Evolutionary conservation across 768 basidiomycete genomes (phyloP), one percentile per base, ranked within the genome.

Genomic region (Agaricus sinodeliciosus): DNA sequence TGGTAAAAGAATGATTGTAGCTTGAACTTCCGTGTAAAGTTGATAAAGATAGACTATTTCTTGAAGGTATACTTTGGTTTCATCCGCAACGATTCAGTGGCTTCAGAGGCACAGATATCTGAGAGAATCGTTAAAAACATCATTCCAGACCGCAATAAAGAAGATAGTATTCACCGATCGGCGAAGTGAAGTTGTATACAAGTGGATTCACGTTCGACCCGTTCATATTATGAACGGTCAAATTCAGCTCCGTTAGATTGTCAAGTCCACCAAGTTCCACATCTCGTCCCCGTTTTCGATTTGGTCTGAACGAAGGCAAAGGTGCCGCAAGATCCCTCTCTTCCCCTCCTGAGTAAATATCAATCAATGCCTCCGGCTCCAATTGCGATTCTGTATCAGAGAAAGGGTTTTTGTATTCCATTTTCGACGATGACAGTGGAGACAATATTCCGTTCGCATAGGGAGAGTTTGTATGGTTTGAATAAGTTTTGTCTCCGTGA

Each of bases 111-210:
- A 58, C 65, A 68, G 11, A 70, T 55, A 46, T 69, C 65, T 69
- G 42, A 40, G 55, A 7, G 44, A 46, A 40, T 19, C 35, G 39
- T 48, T 39, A 53, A 47, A n/a, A 43, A 27, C 43, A 41, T 52
- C 15, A 12, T 44, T 22, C 16, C 22, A 9, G 19, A 31, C 12
- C 22, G 13, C 1, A 16, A n/a, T n/a, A n/a, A n/a, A 48, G 18
- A 16, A 11, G 37, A n/a, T 18, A 49, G 3, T 40, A 67, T 73
- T 16, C 55, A 87, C 85, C 81, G 48, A 88, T 82, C 1, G 86
- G 86, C 19, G 84, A 86, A 41, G 76, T 84, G 69, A 80, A 88
- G 57, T 80, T 78, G 57, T 80, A 72, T 45, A 87, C 74, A 67
- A 84, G 66, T 39, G 74, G 77, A 56, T 82, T 76, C 49, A 75